Conservation (phyloP, 371 early-diverging fungal genomes). For the Syncephalastrum contaminatum region DNA sequence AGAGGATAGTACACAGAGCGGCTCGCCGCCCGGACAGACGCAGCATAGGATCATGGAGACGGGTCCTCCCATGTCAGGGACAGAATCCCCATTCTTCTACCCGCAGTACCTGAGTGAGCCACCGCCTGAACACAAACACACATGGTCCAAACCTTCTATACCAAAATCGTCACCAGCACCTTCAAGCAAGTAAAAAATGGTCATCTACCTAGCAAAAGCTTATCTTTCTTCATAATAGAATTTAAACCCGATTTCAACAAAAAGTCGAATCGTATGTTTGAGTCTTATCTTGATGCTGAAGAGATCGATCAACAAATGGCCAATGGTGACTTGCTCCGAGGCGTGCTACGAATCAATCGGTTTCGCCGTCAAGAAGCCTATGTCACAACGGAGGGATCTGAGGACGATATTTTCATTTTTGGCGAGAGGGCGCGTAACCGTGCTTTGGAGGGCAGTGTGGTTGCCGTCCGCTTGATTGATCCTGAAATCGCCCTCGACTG, state of each 20-base stretch:
- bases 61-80: background rate
- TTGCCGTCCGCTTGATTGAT: constrained; percentile 48
- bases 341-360: constrained; percentile 65
- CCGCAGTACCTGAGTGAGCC: constrained; percentile 6
- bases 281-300: constrained; percentile 20
- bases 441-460: constrained; percentile 73
- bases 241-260: too few relatives aligned
- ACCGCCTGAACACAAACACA: background rate
- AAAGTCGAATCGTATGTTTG: constrained; percentile 6
- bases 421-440: constrained; percentile 66
- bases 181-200: too few relatives aligned
- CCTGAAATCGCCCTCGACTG: background rate
- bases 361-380: constrained; percentile 63
- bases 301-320: constrained; percentile 10
- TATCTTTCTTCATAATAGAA: too few relatives aligned
- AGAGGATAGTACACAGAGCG: too few relatives aligned
- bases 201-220: too few relatives aligned
- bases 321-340: constrained; percentile 25
- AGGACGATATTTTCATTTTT: constrained; percentile 54
- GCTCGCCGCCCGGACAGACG: too few relatives aligned
- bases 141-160: too few relatives aligned
- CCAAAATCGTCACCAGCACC: too few relatives aligned
- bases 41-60: too few relatives aligned
- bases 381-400: constrained; percentile 44
- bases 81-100: constrained; percentile 13